These are phyloP conservation scores for Eremochloa ophiuroides DNA, from an alignment of 176 grass and related monocot species.

Conservation along the genomic window DNA sequence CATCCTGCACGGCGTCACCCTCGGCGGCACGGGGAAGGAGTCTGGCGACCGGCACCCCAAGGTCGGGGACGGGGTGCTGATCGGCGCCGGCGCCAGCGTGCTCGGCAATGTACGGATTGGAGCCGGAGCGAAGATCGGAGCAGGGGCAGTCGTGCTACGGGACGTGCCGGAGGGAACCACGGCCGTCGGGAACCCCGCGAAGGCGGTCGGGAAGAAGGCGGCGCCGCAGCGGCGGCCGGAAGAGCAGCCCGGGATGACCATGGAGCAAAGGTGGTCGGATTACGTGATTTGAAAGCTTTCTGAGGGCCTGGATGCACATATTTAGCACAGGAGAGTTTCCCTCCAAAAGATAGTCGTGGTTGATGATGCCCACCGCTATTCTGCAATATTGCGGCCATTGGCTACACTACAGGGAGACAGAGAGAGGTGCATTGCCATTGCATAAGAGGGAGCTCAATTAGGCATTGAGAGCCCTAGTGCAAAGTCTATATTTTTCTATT, in stretches of 20 bases:
- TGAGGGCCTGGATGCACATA: not conserved
- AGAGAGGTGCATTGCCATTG: not conserved
- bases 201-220: conserved; percentile 37
- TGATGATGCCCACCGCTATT: not conserved
- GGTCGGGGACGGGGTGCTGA: conserved; percentile 71
- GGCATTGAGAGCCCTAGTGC: conserved; percentile 41
- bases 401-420: no score
- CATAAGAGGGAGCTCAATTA: conserved; percentile 32
- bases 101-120: conserved; percentile 79
- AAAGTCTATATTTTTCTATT: not conserved
- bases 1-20: conserved; percentile 73
- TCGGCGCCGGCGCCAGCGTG: conserved; percentile 80
- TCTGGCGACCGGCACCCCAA: conserved; percentile 86
- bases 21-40: conserved; percentile 77
- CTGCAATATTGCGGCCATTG: not conserved
- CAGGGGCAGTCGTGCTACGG: conserved; percentile 67
- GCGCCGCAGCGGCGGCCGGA: conserved; percentile 38
- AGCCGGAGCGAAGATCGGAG: conserved; percentile 67
- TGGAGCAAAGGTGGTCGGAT: conserved; percentile 65
- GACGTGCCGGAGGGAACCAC: conserved; percentile 55
- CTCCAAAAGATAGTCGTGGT: not conserved
- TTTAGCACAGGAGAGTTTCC: conserved; percentile 16
- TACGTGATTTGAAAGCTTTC: conserved; percentile 1
- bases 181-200: conserved; percentile 71
- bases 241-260: conserved; percentile 35